Percentiles rank a stretch among this genome's conserved stretches.
phyloP scores from a whole-genome alignment of 345 rosid species.

The Populus alba region DNA sequence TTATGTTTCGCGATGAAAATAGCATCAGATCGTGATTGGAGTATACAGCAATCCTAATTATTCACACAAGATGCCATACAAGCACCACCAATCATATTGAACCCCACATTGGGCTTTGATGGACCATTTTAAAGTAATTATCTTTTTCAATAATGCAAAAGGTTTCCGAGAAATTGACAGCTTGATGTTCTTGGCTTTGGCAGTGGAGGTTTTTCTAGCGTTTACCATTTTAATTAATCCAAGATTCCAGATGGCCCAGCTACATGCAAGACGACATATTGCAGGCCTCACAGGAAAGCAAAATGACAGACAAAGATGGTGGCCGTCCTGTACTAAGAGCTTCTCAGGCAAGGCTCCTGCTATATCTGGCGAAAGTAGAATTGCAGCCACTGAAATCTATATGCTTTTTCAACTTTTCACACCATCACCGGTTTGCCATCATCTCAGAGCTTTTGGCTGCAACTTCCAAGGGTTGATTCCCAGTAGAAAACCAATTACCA shows the following conservation, averaged over 20 bases:
- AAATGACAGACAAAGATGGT: not conserved
- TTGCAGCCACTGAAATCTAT: not conserved
- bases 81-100: not conserved
- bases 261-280: not conserved
- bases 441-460: not conserved
- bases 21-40: not conserved
- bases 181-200: not conserved
- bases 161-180: not conserved
- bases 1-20: not conserved
- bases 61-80: not conserved
- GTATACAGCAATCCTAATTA: not conserved
- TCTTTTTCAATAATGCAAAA: not conserved
- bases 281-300: not conserved
- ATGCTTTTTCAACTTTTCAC: constrained; percentile 1
- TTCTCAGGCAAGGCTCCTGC: constrained; percentile 10
- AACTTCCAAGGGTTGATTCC: not conserved
- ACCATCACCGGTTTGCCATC: not conserved
- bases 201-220: not conserved
- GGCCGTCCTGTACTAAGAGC: not conserved
- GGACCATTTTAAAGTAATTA: not conserved
- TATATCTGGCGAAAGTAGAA: not conserved
- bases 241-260: not conserved
- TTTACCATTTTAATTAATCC: not conserved
- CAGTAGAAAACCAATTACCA: not conserved
- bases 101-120: not conserved